Evolutionary conservation across 1,139 yeast genomes (phyloP), one percentile per base, ranked within the genome.

Genomic region (Suhomyces taliae): DNA sequence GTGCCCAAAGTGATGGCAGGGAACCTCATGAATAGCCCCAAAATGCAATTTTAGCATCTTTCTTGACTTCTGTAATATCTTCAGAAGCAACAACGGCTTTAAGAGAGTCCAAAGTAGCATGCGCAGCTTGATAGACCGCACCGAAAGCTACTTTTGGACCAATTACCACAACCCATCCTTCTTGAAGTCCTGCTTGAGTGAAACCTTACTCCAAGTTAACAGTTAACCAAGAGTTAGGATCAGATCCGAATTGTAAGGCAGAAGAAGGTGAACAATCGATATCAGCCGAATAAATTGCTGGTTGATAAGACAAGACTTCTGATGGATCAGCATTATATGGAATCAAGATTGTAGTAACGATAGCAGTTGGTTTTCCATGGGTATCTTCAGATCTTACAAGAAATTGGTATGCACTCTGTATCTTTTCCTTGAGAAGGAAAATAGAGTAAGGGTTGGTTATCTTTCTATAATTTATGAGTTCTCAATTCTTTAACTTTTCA

Each of bases 211-310:
- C 73, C 19, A 57, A 54, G 46, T 60, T 58, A 3, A 55, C 36
- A 7, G 47, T 48, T 11, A 61, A 35, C 29, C 64, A 60, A 12
- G 48, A 24, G 29, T 27, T 27, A 11, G 35, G 51, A 6, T 66
- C 46, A 9, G 54, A 49, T n/a, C 64, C 64, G n/a, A 48, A 44
- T 39, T 51, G 50, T 19, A 66, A 52, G 0, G 66, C 60, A 50
- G 65, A 69, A 0, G 75, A 69, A 1, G 71, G 66, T 4, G 72
- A 58, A 59, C 76, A 72, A 48, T 66, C 49, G 1, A 47, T 19
- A 26, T 46, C 45, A 2, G 72, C 55, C 10, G 72, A 51, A 53
- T 72, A 74, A 53, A 69, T 61, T 39, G 73, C 71, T n/a, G 62
- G 49, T 47, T 69, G 73, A 51, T 66, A 69, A 8, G 70, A 60